Conservation (phyloP, 2,329 filamentous ascomycete genomes). For the Aspergillus pseudoviridinutans region DNA sequence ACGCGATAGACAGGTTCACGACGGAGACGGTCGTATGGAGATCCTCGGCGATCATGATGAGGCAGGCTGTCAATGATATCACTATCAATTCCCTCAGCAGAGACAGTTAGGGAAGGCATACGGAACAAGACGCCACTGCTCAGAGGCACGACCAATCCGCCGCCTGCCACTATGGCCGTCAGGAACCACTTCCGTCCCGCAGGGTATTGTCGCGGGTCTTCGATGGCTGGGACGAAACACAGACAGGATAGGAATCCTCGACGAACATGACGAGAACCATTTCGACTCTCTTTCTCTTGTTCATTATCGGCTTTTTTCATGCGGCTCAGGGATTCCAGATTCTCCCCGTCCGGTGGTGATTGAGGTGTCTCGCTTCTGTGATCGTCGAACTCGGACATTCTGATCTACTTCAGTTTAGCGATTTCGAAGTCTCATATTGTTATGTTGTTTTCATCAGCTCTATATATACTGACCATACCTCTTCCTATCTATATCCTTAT, state of each 20-base stretch:
- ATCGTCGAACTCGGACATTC: background rate
- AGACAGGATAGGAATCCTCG: background rate
- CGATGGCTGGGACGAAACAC: background rate
- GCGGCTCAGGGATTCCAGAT: background rate
- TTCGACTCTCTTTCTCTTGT: background rate
- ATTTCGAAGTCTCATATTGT: background rate
- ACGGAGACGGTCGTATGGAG: slow-evolving; percentile 29
- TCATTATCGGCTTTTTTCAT: too few species aligned
- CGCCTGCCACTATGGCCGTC: slow-evolving; percentile 66
- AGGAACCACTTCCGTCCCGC: slow-evolving; percentile 65
- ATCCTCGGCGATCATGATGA: slow-evolving; percentile 28
- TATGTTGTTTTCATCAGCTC: background rate
- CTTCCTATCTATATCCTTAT: too few species aligned
- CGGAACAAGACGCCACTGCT: slow-evolving; percentile 74
- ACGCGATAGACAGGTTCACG: slow-evolving; percentile 36
- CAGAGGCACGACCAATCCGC: slow-evolving; percentile 68
- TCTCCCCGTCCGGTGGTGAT: background rate
- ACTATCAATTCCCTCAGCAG: background rate
- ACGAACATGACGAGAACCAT: background rate
- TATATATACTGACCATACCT: background rate
- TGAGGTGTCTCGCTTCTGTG: background rate
- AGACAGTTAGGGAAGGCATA: slow-evolving; percentile 37
- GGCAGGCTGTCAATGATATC: slow-evolving; percentile 20
- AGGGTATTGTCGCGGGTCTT: background rate
- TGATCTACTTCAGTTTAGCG: too few species aligned